These are phyloP conservation scores for Murraya paniculata DNA, from an alignment of 345 rosid species.

Conservation along the genomic window DNA sequence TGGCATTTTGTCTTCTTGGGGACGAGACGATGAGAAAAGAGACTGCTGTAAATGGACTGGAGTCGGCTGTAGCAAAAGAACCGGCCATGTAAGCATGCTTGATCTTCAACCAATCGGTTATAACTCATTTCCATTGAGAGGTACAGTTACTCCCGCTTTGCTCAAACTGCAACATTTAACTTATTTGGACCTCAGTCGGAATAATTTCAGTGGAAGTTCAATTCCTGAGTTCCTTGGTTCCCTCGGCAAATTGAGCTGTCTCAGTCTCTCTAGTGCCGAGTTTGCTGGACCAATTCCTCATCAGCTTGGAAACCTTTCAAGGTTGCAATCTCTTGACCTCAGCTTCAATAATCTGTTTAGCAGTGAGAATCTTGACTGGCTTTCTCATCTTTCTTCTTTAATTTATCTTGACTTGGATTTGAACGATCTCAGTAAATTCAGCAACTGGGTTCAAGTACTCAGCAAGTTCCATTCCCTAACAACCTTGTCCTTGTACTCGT, in stretches of 20 bases:
- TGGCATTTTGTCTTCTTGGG: neutral
- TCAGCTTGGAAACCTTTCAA: slow-evolving; percentile 13
- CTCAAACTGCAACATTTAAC: neutral
- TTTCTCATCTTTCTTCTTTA: slow-evolving; percentile 4
- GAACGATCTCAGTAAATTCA: neutral
- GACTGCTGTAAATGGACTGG: slow-evolving; percentile 28
- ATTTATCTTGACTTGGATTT: neutral
- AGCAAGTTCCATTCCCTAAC: slow-evolving; percentile 1
- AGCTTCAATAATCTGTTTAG: neutral
- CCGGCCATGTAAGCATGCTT: slow-evolving; percentile 7
- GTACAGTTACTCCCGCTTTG: neutral
- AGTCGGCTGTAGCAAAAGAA: slow-evolving; percentile 13
- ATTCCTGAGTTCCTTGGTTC: neutral
- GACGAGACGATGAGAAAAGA: neutral
- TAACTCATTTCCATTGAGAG: neutral
- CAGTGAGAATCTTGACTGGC: neutral
- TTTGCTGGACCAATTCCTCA: neutral
- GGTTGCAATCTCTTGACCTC: slow-evolving; percentile 8
- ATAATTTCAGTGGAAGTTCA: neutral
- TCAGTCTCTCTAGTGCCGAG: neutral
- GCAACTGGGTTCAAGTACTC: slow-evolving; percentile 15
- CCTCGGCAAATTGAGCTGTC: neutral
- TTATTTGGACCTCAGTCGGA: neutral
- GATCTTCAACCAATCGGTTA: slow-evolving; percentile 9
- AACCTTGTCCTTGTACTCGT: neutral